Evolutionary conservation across 1,284 basidiomycete genomes (phyloP), one percentile per base, ranked within the genome.

Genomic region (Trametes sp.): DNA sequence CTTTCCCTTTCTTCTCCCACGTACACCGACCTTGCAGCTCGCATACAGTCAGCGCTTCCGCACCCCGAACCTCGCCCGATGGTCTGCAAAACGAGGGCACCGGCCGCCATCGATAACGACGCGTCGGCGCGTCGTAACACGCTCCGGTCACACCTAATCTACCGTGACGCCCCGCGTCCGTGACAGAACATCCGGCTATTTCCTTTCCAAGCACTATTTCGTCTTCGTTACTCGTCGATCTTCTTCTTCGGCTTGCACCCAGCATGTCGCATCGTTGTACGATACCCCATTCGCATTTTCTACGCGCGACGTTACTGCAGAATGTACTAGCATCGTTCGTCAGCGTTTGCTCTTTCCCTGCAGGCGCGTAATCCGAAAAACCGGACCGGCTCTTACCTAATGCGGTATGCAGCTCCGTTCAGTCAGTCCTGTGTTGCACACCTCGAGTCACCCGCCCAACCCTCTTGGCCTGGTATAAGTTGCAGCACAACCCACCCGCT

Each of bases 131-230:
- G 60, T 67, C 62, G 57, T 57, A 24, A 33, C 29, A 10, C 28
- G 24, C 16, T 41, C 33, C 45, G 29, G 57, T 64, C 57, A 64
- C 58, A 42, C 49, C 41, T 46, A 28, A 21, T 56, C 54, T 29
- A 24, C 41, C 56, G 66, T 67, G 66, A 67, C 63, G 3, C 36
- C 36, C 63, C 66, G 66, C 66, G 66, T 67, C 56, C 64, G 66
- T 67, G 66, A 67, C 66, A 52, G 41, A 48, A 38, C 24, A 10
- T 14, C 31, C 31, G 19, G 11, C 24, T 14, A 45, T 24, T 33
- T 24, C 52, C 42, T 6, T n/a, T 33, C 46, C 21, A 14, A 31
- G 14, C n/a, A 26, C 24, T 38, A 46, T 16, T 41, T 41, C 38
- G 14, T 19, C 3, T 38, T 23, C n/a, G 19, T 48, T 21, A 14